phyloP scores from a whole-genome alignment of 176 grass and related monocot species.

The Saccharum spontaneum region DNA sequence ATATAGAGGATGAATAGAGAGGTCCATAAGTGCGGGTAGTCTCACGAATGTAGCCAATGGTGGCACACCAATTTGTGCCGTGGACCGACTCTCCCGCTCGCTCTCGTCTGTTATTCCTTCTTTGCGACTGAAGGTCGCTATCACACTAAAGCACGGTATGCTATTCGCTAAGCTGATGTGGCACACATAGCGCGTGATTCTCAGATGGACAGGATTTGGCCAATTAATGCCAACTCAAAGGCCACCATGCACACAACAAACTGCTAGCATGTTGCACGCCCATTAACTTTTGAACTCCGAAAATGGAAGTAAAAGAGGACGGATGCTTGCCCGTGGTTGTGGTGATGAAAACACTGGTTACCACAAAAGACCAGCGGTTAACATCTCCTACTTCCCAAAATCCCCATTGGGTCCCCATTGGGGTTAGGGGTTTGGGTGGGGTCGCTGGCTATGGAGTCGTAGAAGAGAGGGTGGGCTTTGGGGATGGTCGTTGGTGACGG shows the following conservation, averaged over 20 bases:
- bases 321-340: not conserved
- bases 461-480: not conserved
- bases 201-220: not conserved
- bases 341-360: not conserved
- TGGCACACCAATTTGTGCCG: not conserved
- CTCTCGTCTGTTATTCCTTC: not conserved
- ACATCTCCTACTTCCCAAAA: not conserved
- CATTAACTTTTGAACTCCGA: not conserved
- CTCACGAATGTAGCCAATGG: no score
- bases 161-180: conserved; percentile 10
- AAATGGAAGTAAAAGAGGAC: not conserved
- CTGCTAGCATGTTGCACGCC: not conserved
- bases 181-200: not conserved
- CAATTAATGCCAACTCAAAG: not conserved
- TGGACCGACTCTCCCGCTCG: conserved; percentile 1
- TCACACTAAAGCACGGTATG: not conserved
- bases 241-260: not conserved
- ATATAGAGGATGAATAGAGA: no score
- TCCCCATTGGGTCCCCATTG: not conserved
- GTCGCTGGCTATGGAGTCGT: not conserved
- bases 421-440: no score
- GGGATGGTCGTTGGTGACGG: not conserved
- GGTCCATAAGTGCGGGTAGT: no score
- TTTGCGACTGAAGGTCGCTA: conserved; percentile 1
- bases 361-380: not conserved